Conservation (phyloP, 805 yeast genomes). For the Cyberlindnera euphorbiae region DNA sequence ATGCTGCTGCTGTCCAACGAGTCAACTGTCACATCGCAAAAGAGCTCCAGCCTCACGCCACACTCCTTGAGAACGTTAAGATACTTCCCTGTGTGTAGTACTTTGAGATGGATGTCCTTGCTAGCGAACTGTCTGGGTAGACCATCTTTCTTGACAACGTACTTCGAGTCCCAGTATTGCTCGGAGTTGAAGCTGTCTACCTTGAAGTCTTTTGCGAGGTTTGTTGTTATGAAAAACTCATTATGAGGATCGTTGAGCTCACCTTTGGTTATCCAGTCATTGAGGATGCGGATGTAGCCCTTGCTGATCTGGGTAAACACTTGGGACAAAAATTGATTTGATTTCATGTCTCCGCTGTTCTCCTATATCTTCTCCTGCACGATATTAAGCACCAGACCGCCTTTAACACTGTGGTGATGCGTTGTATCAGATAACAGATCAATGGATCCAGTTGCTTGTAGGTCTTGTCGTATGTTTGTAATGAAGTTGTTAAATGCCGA, state of each 20-base stretch:
- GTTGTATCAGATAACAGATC: slow-evolving; percentile 50
- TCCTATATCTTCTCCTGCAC: slow-evolving; percentile 53
- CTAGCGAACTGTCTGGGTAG: slow-evolving; percentile 59
- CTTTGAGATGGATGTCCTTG: slow-evolving; percentile 51
- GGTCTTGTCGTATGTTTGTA: slow-evolving; percentile 34
- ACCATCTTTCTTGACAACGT: slow-evolving; percentile 69
- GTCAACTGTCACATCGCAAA: slow-evolving; percentile 26
- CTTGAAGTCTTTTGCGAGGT: slow-evolving; percentile 23
- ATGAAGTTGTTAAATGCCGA: slow-evolving; percentile 39
- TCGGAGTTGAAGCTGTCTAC: slow-evolving; percentile 39
- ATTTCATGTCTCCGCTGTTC: slow-evolving; percentile 60
- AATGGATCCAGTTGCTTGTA: slow-evolving; percentile 38
- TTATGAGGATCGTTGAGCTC: slow-evolving; percentile 69
- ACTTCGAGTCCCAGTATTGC: slow-evolving; percentile 71
- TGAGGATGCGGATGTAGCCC: slow-evolving; percentile 63
- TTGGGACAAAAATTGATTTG: slow-evolving; percentile 45
- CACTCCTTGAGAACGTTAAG: slow-evolving; percentile 66
- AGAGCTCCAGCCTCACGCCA: slow-evolving; percentile 35
- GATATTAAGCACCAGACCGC: slow-evolving; percentile 66
- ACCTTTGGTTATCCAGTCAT: slow-evolving; percentile 78
- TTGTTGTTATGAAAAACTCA: slow-evolving; percentile 68
- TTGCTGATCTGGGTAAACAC: slow-evolving; percentile 56
- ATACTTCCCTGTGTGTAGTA: slow-evolving; percentile 80
- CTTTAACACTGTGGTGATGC: slow-evolving; percentile 57
- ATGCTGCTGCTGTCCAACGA: slow-evolving; percentile 39